Conservation (phyloP, 2,329 filamentous ascomycete species). For the Diaporthe australafricana region DNA sequence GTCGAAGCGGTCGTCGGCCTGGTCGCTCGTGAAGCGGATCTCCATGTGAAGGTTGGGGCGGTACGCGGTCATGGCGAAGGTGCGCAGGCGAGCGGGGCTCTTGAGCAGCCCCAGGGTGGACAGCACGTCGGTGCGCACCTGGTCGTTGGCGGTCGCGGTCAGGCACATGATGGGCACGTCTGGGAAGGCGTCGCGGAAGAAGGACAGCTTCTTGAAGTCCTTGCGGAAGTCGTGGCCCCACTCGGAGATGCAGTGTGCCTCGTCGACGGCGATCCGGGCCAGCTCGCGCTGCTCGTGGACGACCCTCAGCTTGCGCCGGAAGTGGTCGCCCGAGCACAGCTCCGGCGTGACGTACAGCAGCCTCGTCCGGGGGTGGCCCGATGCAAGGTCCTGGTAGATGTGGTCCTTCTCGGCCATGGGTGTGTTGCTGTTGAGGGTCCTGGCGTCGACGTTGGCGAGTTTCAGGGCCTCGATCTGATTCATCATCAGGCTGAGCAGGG, state of each 20-base stretch:
- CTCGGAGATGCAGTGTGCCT: constrained; percentile 97
- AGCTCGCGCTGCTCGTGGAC: constrained; percentile 86
- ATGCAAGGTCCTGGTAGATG: constrained; percentile 85
- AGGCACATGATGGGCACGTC: constrained; percentile 92
- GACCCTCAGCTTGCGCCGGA: constrained; percentile 78
- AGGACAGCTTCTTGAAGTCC: constrained; percentile 87
- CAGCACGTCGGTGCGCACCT: constrained; percentile 86
- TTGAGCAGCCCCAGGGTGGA: constrained; percentile 76
- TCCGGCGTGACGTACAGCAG: constrained; percentile 96
- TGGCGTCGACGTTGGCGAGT: constrained; percentile 80
- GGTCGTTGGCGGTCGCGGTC: constrained; percentile 88
- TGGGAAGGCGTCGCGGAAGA: constrained; percentile 85
- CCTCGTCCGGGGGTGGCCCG: constrained; percentile 84
- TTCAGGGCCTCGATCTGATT: constrained; percentile 90
- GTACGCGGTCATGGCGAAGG: constrained; percentile 86
- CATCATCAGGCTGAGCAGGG: constrained; percentile 91
- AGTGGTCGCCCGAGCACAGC: constrained; percentile 80
- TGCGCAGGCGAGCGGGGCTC: constrained; percentile 68
- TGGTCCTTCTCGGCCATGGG: constrained; percentile 70
- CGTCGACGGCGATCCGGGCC: constrained; percentile 89
- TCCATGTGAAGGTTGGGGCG: constrained; percentile 92
- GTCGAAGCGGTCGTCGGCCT: constrained; percentile 76
- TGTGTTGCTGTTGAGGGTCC: constrained; percentile 89
- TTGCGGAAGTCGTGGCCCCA: constrained; percentile 98
- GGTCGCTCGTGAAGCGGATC: constrained; percentile 83